Base-by-base conservation (phyloP, 208 protist genomes). In the Crithidia sp. region DNA sequence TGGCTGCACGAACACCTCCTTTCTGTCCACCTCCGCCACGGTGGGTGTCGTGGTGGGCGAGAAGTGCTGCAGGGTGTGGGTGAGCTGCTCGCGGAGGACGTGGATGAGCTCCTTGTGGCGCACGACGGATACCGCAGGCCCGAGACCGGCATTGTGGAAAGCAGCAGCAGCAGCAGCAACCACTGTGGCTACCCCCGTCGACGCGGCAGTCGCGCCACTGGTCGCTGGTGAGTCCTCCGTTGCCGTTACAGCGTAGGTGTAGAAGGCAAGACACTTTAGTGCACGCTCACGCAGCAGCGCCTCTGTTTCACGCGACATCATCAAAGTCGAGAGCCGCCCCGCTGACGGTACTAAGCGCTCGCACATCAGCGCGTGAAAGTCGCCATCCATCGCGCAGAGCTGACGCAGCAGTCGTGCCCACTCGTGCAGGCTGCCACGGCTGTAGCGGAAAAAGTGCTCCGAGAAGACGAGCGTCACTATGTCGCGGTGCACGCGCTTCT, bases 391-490 rank as follows among this genome's bases (percentile, higher is more conserved):
- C 9, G 40, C 13, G 2, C 49, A 40, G 55, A 67, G 62, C 70
- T 72, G 57, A 37, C 65, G 71, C 69, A 84, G 81, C 19, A 89
- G 49, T 47, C 68, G 49, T 16, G 70, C 45, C 82, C 84, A 92
- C 61, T 84, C 73, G 53, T 75, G 76, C 68, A 89, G 49, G 0
- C 78, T 68, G 57, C 65, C 56, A 39, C 74, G 65, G 28, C 75
- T 76, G 68, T 83, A 82, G 58, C 74, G 71, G 67, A 88, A 89
- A 58, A 89, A 88, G 57, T 83, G 56, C 43, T 83, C 82, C 2
- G 62, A 77, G 52, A 80, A 82, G 55, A 88, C 66, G 40, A 77
- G 65, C 28, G 86, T 64, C 56, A 83, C 28, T 5, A 89, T 16
- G 36, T 86, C 78, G 50, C 77, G 75, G 58, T 83, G 76, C n/a